Conservation (phyloP, 495 filamentous ascomycete species). For the Penicillium parvum region DNA sequence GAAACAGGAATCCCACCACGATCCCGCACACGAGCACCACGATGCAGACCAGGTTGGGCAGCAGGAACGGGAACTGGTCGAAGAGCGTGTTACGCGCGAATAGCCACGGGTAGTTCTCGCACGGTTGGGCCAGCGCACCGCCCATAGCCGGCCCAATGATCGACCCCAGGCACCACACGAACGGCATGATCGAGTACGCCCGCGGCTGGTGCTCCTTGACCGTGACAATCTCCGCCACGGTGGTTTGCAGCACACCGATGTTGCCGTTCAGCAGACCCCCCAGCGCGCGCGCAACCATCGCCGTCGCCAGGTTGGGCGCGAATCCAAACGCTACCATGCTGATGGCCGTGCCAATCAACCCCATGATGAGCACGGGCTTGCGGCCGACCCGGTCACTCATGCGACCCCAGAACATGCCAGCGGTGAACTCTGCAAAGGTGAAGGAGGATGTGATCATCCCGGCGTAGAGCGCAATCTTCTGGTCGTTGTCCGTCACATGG, state of each 20-base stretch:
- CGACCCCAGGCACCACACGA: constrained; percentile 92
- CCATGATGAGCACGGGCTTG: constrained; percentile 87
- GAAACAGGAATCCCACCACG: constrained; percentile 76
- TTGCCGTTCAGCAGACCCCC: constrained; percentile 94
- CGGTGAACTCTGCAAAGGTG: constrained; percentile 90
- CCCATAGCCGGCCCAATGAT: constrained; percentile 90
- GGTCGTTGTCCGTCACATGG: constrained; percentile 70
- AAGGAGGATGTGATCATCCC: constrained; percentile 97
- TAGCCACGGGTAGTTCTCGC: constrained; percentile 69
- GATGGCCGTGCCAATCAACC: constrained; percentile 81
- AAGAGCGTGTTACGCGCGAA: constrained; percentile 74
- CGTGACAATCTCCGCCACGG: constrained; percentile 87
- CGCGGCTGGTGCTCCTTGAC: constrained; percentile 87
- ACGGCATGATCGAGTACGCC: constrained; percentile 95
- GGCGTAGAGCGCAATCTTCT: constrained; percentile 83
- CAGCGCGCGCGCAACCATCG: constrained; percentile 80
- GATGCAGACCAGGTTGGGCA: constrained; percentile 91
- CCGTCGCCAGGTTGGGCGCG: constrained; percentile 74
- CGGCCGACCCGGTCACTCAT: constrained; percentile 89
- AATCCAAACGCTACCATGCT: constrained; percentile 96
- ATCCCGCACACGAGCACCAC: constrained; percentile 72
- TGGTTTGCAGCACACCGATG: constrained; percentile 91
- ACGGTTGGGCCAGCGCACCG: constrained; percentile 82
- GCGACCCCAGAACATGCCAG: constrained; percentile 85
- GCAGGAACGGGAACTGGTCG: constrained; percentile 81